Conservation (phyloP, 2,329 filamentous ascomycete genomes). For the Arthrobotrys sinensis region DNA sequence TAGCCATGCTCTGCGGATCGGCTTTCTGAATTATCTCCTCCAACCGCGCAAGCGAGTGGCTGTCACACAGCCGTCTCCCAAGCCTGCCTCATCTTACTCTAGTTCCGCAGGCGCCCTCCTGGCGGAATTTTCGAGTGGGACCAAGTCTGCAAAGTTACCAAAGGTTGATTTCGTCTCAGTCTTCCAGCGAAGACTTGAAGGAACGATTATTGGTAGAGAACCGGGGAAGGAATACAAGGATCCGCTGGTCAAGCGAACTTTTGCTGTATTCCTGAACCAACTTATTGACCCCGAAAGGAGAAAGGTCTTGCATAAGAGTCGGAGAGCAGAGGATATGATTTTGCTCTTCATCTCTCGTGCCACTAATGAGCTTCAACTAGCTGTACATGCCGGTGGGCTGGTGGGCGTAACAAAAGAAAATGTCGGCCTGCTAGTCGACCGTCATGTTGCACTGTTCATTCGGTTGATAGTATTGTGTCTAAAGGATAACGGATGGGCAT, state of each 20-base stretch:
- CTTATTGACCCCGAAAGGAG: conserved; percentile 91
- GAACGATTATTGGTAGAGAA: conserved; percentile 85
- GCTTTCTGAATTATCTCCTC: conserved; percentile 92
- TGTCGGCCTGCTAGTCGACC: conserved; percentile 85
- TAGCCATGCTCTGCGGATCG: conserved; percentile 88
- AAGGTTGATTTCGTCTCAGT: conserved; percentile 78
- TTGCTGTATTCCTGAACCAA: conserved; percentile 92
- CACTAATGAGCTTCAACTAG: conserved; percentile 83
- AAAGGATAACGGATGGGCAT: conserved; percentile 85
- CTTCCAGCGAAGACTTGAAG: conserved; percentile 83
- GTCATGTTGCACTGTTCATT: conserved; percentile 94
- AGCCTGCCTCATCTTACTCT: conserved; percentile 75
- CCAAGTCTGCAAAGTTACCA: conserved; percentile 79
- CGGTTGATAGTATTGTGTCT: conserved; percentile 85
- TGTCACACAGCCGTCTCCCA: conserved; percentile 75
- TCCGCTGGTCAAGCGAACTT: conserved; percentile 90
- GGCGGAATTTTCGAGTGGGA: conserved; percentile 71
- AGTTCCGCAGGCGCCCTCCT: conserved; percentile 76
- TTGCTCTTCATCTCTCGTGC: conserved; percentile 97
- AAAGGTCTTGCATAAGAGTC: conserved; percentile 92
- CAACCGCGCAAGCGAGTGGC: conserved; percentile 91
- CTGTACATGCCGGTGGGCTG: conserved; percentile 53
- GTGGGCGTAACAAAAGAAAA: conserved; percentile 68
- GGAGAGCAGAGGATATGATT: conserved; percentile 90
- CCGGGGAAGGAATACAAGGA: conserved; percentile 90